phyloP scores from a whole-genome alignment of 805 yeast genomes.

The Saccharomycopsis fibuligera region DNA sequence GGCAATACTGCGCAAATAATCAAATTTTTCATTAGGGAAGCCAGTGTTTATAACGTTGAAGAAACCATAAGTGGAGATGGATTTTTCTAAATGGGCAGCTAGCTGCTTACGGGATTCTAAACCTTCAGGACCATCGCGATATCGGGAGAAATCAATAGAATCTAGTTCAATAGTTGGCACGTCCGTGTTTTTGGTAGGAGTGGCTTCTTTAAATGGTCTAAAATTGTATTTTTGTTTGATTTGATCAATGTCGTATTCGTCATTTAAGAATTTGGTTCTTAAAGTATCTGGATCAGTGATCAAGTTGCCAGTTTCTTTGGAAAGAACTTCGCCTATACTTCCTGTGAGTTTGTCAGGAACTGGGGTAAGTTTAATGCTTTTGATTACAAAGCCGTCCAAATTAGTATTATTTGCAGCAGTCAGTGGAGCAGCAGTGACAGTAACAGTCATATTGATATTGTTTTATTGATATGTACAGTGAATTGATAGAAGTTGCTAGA shows the following conservation, averaged over 20 bases:
- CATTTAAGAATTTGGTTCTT: background rate
- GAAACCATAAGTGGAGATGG: conserved; percentile 38
- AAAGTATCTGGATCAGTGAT: background rate
- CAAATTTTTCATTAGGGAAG: conserved; percentile 25
- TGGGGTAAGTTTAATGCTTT: conserved; percentile 1
- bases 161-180: conserved; percentile 12
- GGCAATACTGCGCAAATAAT: conserved; percentile 31
- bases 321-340: conserved; percentile 2
- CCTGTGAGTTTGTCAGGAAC: conserved; percentile 2
- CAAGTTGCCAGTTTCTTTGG: background rate
- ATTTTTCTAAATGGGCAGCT: conserved; percentile 34
- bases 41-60: conserved; percentile 27
- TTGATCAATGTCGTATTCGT: background rate
- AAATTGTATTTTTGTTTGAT: conserved; percentile 1
- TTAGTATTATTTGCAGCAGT: background rate
- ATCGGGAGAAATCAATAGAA: conserved; percentile 33
- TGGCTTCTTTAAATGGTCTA: conserved; percentile 28
- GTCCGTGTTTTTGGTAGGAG: conserved; percentile 20
- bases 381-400: background rate
- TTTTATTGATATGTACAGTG: too few relatives aligned
- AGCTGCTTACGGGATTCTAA: conserved; percentile 27
- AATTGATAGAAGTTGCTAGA: too few relatives aligned
- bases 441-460: background rate
- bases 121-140: conserved; percentile 33
- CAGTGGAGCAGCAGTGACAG: background rate